These are phyloP conservation scores for Pythium sukuiense DNA, from an alignment of 352 stramenopile species.

Conservation along the genomic window DNA sequence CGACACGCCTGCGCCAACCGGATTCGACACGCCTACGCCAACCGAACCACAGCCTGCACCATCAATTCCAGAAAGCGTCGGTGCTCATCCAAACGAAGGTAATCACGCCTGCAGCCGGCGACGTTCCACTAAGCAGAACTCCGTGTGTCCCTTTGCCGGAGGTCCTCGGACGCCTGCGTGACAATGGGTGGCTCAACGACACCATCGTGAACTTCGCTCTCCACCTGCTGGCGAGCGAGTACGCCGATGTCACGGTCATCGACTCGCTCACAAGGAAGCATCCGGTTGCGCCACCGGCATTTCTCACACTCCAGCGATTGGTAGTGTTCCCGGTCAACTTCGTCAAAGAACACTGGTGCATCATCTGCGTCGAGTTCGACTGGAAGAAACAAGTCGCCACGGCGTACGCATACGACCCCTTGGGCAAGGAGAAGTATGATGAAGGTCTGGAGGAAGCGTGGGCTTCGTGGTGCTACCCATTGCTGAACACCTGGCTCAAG, in stretches of 20 bases:
- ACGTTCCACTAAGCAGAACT: not conserved
- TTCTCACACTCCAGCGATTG: not conserved
- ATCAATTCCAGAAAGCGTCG: not conserved
- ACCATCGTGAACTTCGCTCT: not conserved
- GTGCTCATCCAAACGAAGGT: not conserved
- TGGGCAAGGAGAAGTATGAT: not conserved
- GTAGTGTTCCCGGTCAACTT: constrained; percentile 7
- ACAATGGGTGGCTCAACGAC: constrained; percentile 5
- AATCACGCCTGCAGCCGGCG: not conserved
- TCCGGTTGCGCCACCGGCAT: not conserved
- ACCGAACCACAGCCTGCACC: no score
- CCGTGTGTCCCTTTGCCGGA: not conserved
- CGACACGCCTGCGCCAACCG: no score
- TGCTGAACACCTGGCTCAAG: not conserved
- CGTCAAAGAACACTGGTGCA: constrained; percentile 1
- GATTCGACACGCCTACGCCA: no score
- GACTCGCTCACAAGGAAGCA: not conserved
- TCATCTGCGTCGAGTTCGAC: not conserved
- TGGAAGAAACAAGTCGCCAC: not conserved
- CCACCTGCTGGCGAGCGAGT: not conserved
- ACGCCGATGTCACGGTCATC: not conserved
- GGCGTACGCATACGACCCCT: not conserved
- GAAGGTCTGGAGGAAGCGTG: not conserved
- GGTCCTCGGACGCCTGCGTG: not conserved
- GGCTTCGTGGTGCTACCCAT: not conserved